These are phyloP conservation scores for Colletotrichum siamense DNA, from an alignment of 2,329 filamentous ascomycete species.

Conservation along the genomic window DNA sequence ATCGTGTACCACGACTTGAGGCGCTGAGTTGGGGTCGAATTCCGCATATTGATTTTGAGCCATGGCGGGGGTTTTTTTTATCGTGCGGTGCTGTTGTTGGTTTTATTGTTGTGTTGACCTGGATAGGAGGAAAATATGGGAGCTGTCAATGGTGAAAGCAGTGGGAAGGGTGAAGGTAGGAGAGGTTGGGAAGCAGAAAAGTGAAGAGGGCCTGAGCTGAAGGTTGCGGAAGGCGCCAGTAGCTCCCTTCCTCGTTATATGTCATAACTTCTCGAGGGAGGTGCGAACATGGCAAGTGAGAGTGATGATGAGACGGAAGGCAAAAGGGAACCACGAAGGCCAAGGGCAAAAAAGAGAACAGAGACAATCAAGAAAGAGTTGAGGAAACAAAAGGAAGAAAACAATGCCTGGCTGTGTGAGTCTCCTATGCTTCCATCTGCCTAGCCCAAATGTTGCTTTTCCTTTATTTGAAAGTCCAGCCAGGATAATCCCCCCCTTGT, in stretches of 20 bases:
- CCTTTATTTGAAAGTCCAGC: background rate
- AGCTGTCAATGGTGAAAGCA: background rate
- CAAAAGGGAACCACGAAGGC: background rate
- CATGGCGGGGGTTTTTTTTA: background rate
- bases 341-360: background rate
- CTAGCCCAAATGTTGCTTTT: background rate
- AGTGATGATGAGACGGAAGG: background rate
- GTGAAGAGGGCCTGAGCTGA: background rate
- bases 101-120: background rate
- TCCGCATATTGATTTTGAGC: background rate
- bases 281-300: background rate
- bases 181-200: background rate
- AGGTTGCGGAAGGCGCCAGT: background rate
- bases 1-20: constrained; percentile 3
- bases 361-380: background rate
- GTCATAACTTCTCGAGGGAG: background rate
- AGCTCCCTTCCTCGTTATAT: background rate
- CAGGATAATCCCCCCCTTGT: background rate
- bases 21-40: constrained; percentile 2
- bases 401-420: background rate
- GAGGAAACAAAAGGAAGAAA: background rate
- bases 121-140: background rate
- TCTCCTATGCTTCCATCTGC: background rate
- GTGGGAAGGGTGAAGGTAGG: background rate
- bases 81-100: background rate